Evolutionary conservation across 2,329 filamentous ascomycete species (phyloP), one percentile per base, ranked within the genome.

Genomic region (Fusarium falciforme): DNA sequence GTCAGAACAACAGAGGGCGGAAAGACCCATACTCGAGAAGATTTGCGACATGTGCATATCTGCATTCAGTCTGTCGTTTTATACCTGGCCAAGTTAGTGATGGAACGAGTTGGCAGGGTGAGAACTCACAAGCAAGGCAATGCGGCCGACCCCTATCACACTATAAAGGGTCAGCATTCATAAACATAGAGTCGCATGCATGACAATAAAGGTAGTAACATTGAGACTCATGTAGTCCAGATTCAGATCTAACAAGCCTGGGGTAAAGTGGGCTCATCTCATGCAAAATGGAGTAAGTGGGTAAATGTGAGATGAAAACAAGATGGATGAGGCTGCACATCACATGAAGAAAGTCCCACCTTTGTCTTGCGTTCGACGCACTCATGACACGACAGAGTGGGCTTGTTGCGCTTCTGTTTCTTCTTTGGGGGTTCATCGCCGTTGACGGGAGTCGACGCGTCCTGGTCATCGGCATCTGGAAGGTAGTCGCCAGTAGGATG

Each of bases 331-430:
- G 64, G 40, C 61, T 44, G 40, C n/a, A 70, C 11, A 64, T 49
- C 25, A 67, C 42, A 49, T 33, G 61, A 66, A 64, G 61, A 66
- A 64, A 49, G 58, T 29, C 61, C 33, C 80, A 92, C 92, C 87
- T 94, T 95, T 27, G 93, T 95, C 84, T 95, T 95, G 75, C 93
- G 87, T 83, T 94, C 93, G 25, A 95, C 93, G 79, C 93, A 96
- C 80, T 94, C 93, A 71, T 91, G 89, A 78, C 93, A 95, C 58
- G 92, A 94, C 71, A 95, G 80, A 1, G 93, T 95, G 5, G 93
- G 93, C 82, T 96, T 96, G 83, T 96, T 96, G 57, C 93, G 90
- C 85, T 93, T 95, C 84, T 95, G 93, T 83, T 93, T 94, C 85
- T 93, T 93, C 81, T 84, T 88, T 12, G 84, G 79, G n/a, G 85